phyloP scores from a whole-genome alignment of 2,329 filamentous ascomycete species.

The Colletotrichum sp. region DNA sequence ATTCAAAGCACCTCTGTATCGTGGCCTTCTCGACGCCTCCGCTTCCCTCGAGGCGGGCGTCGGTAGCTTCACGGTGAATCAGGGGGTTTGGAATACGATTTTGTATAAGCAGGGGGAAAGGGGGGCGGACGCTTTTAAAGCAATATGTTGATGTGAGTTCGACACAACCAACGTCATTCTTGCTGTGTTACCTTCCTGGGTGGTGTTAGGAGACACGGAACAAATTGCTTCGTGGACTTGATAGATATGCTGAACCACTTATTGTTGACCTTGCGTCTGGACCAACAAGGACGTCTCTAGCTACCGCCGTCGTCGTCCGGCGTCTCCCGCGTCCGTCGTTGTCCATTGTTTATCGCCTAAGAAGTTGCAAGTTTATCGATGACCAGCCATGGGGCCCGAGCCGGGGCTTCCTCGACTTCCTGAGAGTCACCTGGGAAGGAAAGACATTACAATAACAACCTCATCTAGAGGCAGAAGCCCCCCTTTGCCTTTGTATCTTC shows the following conservation, averaged over 20 bases:
- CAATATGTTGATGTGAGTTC: no score
- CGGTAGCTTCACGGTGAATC: no score
- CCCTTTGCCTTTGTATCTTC: neutral
- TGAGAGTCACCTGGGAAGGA: neutral
- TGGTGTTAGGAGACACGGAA: no score
- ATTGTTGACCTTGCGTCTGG: neutral
- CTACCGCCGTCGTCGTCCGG: fast-evolving
- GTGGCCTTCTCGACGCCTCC: no score
- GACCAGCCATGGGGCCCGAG: neutral
- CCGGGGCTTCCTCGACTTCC: neutral
- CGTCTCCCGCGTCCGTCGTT: neutral
- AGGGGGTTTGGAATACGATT: no score
- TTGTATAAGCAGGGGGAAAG: no score
- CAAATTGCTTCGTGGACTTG: neutral
- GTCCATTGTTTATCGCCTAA: neutral
- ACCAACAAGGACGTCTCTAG: neutral
- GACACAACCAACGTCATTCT: no score
- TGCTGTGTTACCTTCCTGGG: no score
- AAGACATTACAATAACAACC: neutral
- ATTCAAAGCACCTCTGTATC: no score
- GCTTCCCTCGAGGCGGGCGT: no score
- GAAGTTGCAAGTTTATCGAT: neutral
- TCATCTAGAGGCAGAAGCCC: neutral
- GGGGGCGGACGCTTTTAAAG: no score
- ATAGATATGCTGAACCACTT: neutral